Conservation (phyloP, 2,329 filamentous ascomycete genomes). For the Hypoxylon rubiginosum region DNA sequence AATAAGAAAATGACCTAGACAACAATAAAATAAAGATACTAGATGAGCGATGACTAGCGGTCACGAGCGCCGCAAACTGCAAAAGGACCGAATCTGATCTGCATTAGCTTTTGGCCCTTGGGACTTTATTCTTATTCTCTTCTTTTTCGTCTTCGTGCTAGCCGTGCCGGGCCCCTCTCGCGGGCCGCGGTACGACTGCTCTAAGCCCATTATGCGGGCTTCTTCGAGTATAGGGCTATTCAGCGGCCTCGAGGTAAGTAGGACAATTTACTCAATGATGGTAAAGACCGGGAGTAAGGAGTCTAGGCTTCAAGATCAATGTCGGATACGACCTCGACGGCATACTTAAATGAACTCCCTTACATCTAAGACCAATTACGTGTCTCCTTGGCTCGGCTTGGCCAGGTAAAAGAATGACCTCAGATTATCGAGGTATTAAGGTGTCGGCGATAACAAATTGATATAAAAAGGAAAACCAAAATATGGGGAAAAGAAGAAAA, state of each 20-base stretch:
- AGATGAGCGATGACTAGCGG: constrained; percentile 21
- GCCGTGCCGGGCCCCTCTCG: background rate
- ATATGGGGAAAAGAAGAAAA: background rate
- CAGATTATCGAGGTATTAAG: constrained; percentile 12
- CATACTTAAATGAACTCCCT: constrained; percentile 7
- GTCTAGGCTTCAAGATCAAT: constrained; percentile 3
- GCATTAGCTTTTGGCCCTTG: constrained; percentile 27
- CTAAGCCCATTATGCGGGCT: constrained; percentile 13
- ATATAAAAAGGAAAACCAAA: constrained; percentile 8
- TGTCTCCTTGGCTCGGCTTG: constrained; percentile 17
- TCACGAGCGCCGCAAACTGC: constrained; percentile 30
- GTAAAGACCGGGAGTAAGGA: background rate
- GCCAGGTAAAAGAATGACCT: constrained; percentile 27
- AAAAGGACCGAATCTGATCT: constrained; percentile 43
- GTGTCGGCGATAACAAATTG: constrained; percentile 2
- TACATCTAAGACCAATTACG: constrained; percentile 21
- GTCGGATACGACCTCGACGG: constrained; percentile 5
- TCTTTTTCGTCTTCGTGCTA: constrained; percentile 1
- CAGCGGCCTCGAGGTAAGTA: constrained; percentile 7
- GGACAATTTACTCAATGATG: background rate
- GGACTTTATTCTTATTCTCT: background rate
- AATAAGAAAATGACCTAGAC: constrained; percentile 24
- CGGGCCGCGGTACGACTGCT: constrained; percentile 2
- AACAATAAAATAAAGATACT: constrained; percentile 25
- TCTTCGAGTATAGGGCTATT: constrained; percentile 25